These are phyloP conservation scores for Malus hybrid DNA, from an alignment of 331 rosid species.

Conservation along the genomic window DNA sequence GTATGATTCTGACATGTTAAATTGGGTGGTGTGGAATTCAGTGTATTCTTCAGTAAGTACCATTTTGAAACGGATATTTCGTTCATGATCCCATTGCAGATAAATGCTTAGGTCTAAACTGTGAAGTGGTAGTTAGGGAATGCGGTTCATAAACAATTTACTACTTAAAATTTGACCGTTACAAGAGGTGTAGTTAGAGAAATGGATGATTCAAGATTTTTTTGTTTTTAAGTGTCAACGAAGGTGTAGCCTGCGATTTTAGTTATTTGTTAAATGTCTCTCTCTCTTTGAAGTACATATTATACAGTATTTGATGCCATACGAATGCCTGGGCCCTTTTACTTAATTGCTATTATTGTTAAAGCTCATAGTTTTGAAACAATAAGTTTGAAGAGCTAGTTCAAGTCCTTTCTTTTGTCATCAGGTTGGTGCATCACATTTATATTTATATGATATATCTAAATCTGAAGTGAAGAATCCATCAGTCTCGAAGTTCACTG, in stretches of 20 bases:
- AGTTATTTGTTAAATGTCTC: neutral
- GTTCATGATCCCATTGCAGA: neutral
- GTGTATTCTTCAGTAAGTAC: neutral
- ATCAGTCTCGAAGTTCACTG: constrained; percentile 5
- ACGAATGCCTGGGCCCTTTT: neutral
- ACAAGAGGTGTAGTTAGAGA: neutral
- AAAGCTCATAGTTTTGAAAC: too few relatives aligned
- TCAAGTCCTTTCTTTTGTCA: neutral
- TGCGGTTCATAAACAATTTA: neutral
- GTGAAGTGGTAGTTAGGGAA: neutral
- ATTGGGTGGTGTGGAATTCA: neutral
- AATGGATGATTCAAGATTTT: too few relatives aligned
- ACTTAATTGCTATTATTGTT: neutral
- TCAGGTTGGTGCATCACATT: constrained; percentile 15
- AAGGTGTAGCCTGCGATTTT: neutral
- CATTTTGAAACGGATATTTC: neutral
- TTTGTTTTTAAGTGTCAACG: neutral
- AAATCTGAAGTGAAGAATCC: constrained; percentile 5
- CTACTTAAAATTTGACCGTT: neutral
- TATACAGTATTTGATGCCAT: neutral
- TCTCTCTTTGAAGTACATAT: neutral
- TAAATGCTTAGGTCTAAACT: neutral
- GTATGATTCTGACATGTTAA: neutral
- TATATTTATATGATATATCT: neutral
- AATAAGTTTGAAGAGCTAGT: neutral